Evolutionary conservation across 257 asterid species (phyloP).

Genomic region (Solanum peruvianum): DNA sequence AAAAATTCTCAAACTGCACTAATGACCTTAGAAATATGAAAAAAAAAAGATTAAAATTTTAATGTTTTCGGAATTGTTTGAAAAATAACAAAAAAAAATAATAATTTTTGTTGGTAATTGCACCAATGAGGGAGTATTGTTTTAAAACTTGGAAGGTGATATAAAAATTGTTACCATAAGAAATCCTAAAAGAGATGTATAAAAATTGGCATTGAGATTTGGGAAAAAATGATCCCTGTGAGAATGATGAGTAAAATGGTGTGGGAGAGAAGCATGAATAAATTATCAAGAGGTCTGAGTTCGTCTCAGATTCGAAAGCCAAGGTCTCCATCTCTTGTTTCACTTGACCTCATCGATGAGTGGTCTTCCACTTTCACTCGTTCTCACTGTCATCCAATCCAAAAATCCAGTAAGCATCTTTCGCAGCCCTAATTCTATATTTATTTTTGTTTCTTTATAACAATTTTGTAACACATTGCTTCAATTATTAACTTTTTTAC

Average conservation of each 20-base stretch:
- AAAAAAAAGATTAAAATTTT: too few relatives aligned
- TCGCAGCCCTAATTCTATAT: neutral
- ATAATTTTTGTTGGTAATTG: too few relatives aligned
- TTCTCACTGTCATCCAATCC: slow-evolving; percentile 4
- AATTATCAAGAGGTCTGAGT: slow-evolving; percentile 16
- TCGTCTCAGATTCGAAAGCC: slow-evolving; percentile 9
- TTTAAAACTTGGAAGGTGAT: too few relatives aligned
- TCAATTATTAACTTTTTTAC: neutral
- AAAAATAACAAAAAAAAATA: too few relatives aligned
- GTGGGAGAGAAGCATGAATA: neutral
- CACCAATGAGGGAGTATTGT: too few relatives aligned
- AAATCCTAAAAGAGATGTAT: neutral
- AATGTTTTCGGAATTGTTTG: too few relatives aligned
- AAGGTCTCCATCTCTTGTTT: slow-evolving; percentile 48
- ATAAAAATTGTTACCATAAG: neutral
- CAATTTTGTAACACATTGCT: neutral
- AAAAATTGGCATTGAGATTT: neutral
- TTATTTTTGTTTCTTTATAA: neutral
- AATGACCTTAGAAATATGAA: too few relatives aligned
- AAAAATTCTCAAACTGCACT: too few relatives aligned
- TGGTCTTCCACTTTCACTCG: slow-evolving; percentile 28
- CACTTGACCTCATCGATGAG: slow-evolving; percentile 49
- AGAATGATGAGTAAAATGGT: neutral
- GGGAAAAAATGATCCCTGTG: neutral
- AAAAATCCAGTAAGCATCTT: slow-evolving; percentile 8